Base-by-base conservation (phyloP, 2,329 filamentous ascomycete species). In the Aspergillus sp. region DNA sequence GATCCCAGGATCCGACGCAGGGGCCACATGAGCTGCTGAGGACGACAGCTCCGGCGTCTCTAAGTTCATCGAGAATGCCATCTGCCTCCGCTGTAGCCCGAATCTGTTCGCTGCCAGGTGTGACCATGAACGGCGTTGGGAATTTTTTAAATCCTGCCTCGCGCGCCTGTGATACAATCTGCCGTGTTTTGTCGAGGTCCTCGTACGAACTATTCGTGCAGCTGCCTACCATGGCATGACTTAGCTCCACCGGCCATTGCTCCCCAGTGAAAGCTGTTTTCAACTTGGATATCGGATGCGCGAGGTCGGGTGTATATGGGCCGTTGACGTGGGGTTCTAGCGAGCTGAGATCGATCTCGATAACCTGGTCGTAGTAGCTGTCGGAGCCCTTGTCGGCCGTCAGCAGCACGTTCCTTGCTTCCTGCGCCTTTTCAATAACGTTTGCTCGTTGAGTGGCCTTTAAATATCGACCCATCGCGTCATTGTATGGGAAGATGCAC, bases 281-380 rank as follows among this genome's bases (percentile, higher is more conserved):
- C 81, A 96, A 95, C 82, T 96, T 93, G 79, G 91, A 96, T 74
- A 97, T 95, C 40, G 93, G 93, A 6, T 93, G 97, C 54, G 91
- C 91, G 79, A 97, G 84, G 86, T 98, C 93, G 58, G 93, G 93
- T 15, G 93, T 98, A 84, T 96, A 97, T 62, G 93, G 93, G 63
- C 93, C 93, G 81, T 98, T 98, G 82, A 98, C 93, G 74, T 96
- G 91, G 64, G 93, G 93, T 82, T 98, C 93, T 43, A 98, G 88
- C 76, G 91, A 88, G 57, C 84, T 88, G 52, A 98, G 85, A 81
- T 97, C 91, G 78, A 98, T 90, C 80, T 96, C 92, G 71, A 97
- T 91, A 64, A 96, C 77, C 78, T 96, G 84, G 76, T 97, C 93
- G 77, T 97, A 98, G 55, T 64, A 62, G 4, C 48, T 15, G 77